Percentiles rank a stretch among this genome's conserved stretches.
phyloP scores from a whole-genome alignment of 2,329 filamentous ascomycete species.

The Claviceps cyperi region DNA sequence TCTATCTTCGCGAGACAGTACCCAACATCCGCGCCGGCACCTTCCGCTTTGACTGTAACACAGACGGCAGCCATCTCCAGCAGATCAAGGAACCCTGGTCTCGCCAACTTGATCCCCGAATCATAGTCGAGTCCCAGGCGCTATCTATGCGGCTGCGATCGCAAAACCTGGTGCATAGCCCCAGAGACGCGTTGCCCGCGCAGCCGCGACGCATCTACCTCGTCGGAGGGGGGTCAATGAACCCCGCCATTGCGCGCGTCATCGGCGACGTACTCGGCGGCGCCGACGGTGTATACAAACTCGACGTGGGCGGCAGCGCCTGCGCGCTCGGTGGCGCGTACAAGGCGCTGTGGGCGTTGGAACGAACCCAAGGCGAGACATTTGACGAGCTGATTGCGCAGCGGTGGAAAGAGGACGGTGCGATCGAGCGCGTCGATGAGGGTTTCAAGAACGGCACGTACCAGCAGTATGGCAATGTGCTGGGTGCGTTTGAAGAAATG shows the following conservation, averaged over 20 bases:
- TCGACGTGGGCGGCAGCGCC: slow-evolving; percentile 90
- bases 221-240: slow-evolving; percentile 81
- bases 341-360: slow-evolving; percentile 87
- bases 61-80: slow-evolving; percentile 38
- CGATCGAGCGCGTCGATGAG: slow-evolving; percentile 67
- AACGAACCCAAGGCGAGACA: slow-evolving; percentile 51
- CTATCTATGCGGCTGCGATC: slow-evolving; percentile 81
- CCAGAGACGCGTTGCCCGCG: slow-evolving; percentile 45
- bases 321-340: slow-evolving; percentile 90
- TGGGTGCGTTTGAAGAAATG: slow-evolving; percentile 64
- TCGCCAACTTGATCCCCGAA: slow-evolving; percentile 60
- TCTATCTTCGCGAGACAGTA: slow-evolving; percentile 88
- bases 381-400: slow-evolving; percentile 79
- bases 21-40: slow-evolving; percentile 77
- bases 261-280: slow-evolving; percentile 82
- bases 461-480: slow-evolving; percentile 60
- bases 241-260: slow-evolving; percentile 74
- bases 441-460: slow-evolving; percentile 67
- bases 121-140: slow-evolving; percentile 89
- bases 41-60: slow-evolving; percentile 60
- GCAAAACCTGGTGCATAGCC: slow-evolving; percentile 53
- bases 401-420: slow-evolving; percentile 74
- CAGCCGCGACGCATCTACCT: slow-evolving; percentile 87
- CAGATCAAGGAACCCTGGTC: slow-evolving; percentile 21
- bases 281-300: slow-evolving; percentile 76